Evolutionary conservation across 1,284 basidiomycete species (phyloP).

Genomic region (Leccinum fallax): DNA sequence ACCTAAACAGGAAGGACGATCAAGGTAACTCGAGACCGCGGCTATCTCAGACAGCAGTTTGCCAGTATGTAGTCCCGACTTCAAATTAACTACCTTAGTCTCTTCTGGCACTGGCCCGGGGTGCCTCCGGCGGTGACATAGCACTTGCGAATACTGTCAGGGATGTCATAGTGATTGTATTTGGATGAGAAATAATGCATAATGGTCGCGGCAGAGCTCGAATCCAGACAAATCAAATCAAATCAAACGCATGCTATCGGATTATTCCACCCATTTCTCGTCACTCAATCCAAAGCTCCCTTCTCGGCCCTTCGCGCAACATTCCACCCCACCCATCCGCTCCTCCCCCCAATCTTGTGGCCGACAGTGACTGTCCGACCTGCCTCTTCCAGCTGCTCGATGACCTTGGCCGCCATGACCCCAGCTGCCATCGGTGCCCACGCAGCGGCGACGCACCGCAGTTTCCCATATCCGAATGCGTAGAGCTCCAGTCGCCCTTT

Average conservation of each 20-base stretch:
- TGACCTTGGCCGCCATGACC: constrained; percentile 44
- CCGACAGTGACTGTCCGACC: constrained; percentile 29
- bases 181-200: no score
- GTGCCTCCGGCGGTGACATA: no score
- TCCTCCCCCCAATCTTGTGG: constrained; percentile 25
- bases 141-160: no score
- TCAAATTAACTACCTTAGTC: no score
- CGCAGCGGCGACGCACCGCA: constrained; percentile 47
- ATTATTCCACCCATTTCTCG: not conserved
- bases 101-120: no score
- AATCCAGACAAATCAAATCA: not conserved
- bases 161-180: no score
- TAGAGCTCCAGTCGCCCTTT: constrained; percentile 31
- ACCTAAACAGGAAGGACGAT: no score
- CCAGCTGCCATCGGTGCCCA: constrained; percentile 59
- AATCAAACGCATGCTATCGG: no score
- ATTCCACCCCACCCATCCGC: constrained; percentile 32
- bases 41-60: no score
- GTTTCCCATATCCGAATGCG: constrained; percentile 49
- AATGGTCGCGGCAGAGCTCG: not conserved
- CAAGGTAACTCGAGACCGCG: no score
- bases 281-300: not conserved
- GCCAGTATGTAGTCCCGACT: no score
- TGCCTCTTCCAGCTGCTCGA: constrained; percentile 34
- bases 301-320: not conserved